Conservation (phyloP, 768 basidiomycete genomes). For the Hygrophoropsis aurantiaca region DNA sequence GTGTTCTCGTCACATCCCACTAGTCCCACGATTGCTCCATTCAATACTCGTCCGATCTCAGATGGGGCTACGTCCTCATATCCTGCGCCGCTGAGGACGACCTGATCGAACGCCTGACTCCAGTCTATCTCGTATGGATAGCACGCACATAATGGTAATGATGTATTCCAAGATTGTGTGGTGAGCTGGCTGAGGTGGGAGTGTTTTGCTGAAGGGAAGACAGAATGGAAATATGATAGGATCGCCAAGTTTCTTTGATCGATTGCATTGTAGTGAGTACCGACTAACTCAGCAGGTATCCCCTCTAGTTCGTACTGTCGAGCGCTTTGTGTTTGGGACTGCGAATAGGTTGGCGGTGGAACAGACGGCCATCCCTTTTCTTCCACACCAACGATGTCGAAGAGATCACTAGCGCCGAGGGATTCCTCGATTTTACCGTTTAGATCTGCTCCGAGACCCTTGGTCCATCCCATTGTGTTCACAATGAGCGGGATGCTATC, state of each 20-base stretch:
- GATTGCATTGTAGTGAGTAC: slow-evolving; percentile 38
- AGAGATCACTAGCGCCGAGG: slow-evolving; percentile 48
- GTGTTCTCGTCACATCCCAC: slow-evolving; percentile 51
- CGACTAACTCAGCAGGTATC: slow-evolving; percentile 38
- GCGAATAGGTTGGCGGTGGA: slow-evolving; percentile 5
- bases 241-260: slow-evolving; percentile 72
- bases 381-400: slow-evolving; percentile 20
- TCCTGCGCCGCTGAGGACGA: slow-evolving; percentile 73
- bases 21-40: slow-evolving; percentile 79
- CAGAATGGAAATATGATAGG: slow-evolving; percentile 76
- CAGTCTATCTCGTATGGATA: slow-evolving; percentile 75
- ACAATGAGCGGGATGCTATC: slow-evolving; percentile 76
- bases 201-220: slow-evolving; percentile 29
- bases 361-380: slow-evolving; percentile 20
- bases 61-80: slow-evolving; percentile 73
- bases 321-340: background rate
- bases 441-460: slow-evolving; percentile 87
- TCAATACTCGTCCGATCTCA: slow-evolving; percentile 72
- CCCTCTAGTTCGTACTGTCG: slow-evolving; percentile 34
- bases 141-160: slow-evolving; percentile 62
- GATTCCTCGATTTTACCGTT: slow-evolving; percentile 66
- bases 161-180: slow-evolving; percentile 62
- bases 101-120: slow-evolving; percentile 52
- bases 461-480: slow-evolving; percentile 97
- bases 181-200: slow-evolving; percentile 32